A percentile compares a stretch with the other conserved stretches of the same genome.
Evolutionary conservation across 192 early-diverging fungal genomes (phyloP).

Genomic region (Rhizophagus clarus): DNA sequence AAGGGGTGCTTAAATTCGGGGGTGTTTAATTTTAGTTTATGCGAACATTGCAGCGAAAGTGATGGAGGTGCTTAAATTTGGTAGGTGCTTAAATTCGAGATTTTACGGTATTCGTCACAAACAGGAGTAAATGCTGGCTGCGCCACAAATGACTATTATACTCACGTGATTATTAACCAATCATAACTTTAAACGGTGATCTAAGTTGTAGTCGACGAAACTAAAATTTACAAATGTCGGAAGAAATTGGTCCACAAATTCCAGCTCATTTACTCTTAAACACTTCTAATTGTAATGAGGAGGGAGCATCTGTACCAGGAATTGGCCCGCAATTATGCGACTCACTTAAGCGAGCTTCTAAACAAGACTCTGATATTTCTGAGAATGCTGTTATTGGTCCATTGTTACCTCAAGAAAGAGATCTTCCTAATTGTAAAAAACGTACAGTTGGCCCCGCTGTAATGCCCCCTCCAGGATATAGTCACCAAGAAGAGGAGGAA

Average conservation of each 20-base stretch:
- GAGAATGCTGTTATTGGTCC: conserved; percentile 29
- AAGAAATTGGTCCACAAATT: conserved; percentile 45
- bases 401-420: conserved; percentile 30
- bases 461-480: conserved; percentile 29
- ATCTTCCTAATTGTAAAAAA: conserved; percentile 17
- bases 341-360: neutral
- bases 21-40: no score
- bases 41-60: no score
- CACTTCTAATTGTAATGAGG: conserved; percentile 16
- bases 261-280: conserved; percentile 43
- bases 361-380: neutral
- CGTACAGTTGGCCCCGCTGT: conserved; percentile 40
- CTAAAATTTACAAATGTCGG: neutral
- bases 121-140: no score
- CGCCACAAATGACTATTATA: no score
- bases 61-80: no score
- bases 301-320: neutral
- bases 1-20: no score
- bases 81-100: no score
- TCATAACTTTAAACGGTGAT: no score
- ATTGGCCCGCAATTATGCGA: conserved; percentile 26
- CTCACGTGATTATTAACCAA: no score
- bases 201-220: no score
- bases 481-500: conserved; percentile 36
- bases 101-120: no score